Percentiles rank a stretch among this genome's conserved stretches.
Evolutionary conservation across 2,329 filamentous ascomycete species (phyloP).

Genomic region (Fusarium bulbicola): DNA sequence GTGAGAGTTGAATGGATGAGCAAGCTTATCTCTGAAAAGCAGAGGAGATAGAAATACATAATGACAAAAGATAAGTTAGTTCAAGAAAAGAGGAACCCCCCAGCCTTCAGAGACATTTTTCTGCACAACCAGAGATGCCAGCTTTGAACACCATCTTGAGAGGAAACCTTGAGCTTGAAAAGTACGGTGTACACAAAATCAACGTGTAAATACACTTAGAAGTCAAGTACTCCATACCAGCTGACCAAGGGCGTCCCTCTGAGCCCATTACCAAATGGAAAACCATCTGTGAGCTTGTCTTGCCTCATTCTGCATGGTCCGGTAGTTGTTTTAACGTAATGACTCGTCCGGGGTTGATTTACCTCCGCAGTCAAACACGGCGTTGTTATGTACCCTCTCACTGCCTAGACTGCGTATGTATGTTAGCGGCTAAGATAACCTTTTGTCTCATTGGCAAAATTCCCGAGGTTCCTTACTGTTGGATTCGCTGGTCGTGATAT

Average conservation of each 20-base stretch:
- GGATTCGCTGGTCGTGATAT: conserved; percentile 16
- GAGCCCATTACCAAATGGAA: conserved; percentile 45
- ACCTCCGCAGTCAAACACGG: conserved; percentile 24
- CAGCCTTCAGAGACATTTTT: conserved; percentile 28
- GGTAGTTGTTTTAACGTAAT: conserved; percentile 46
- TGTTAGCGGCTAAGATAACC: conserved; percentile 37
- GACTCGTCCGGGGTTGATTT: conserved; percentile 37
- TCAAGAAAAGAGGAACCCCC: conserved; percentile 35
- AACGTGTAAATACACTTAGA: neutral
- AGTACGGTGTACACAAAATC: conserved; percentile 10
- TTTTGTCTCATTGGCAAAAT: conserved; percentile 34
- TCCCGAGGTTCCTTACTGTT: conserved; percentile 8
- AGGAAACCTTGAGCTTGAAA: neutral
- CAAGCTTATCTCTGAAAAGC: conserved; percentile 45
- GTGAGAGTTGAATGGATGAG: conserved; percentile 26
- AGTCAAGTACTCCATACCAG: conserved; percentile 26
- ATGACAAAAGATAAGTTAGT: conserved; percentile 46
- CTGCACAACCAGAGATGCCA: conserved; percentile 25
- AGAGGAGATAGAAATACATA: conserved; percentile 53
- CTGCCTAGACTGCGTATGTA: neutral
- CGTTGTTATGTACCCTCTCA: neutral
- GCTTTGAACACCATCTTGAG: conserved; percentile 24
- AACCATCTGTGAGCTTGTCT: conserved; percentile 35
- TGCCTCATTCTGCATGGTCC: conserved; percentile 46
- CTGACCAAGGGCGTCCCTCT: conserved; percentile 35